Base-by-base conservation (phyloP, 2,329 filamentous ascomycete species). In the Ceratocystis cacaofunesta region DNA sequence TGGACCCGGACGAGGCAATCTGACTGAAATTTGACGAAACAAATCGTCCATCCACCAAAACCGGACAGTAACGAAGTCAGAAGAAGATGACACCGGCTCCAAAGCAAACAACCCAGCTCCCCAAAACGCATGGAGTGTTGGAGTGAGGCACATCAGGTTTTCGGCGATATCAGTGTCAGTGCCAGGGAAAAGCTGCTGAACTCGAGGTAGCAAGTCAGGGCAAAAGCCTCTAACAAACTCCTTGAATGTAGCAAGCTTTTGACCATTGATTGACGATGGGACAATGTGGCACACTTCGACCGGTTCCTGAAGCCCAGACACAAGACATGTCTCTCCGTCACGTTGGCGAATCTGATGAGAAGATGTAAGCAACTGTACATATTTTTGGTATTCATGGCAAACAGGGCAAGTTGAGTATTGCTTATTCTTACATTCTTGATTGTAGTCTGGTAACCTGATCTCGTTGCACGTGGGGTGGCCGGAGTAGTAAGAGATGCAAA, bases 1-100 rank as follows among this genome's bases (percentile, higher is more conserved):
- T 5, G 0, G 28, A 28, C 3, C 0, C 0, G 0, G 3, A 28
- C 3, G 28, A 5, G 28, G 28, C 28, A 28, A 28, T 0, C 1
- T 3, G 28, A 28, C 28, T 1, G 28, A 22, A 8, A 52, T 15
- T 7, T 52, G 48, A 8, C 48, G 12, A 0, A 52, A 1, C 2
- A 52, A 3, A 0, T 52, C 48, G 7, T 8, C 0, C 48, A 52
- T 52, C 48, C 48, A 52, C 48, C 48, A 52, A 19, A 52, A 52
- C 0, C 48, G 48, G 5, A 52, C 48, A 5, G 22, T 25, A 25
- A 2, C 0, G 22, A 25, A 25, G 22, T 25, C 22, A 25, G 22
- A 25, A 25, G 22, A 25, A 25, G 2, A 25, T 25, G 22, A 25
- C 2, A 25, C 22, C 0, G 22, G 22, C 22, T 25, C 22, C 22